These are phyloP conservation scores for Tolypocladium album DNA, from an alignment of 2,329 filamentous ascomycete species.

Conservation along the genomic window DNA sequence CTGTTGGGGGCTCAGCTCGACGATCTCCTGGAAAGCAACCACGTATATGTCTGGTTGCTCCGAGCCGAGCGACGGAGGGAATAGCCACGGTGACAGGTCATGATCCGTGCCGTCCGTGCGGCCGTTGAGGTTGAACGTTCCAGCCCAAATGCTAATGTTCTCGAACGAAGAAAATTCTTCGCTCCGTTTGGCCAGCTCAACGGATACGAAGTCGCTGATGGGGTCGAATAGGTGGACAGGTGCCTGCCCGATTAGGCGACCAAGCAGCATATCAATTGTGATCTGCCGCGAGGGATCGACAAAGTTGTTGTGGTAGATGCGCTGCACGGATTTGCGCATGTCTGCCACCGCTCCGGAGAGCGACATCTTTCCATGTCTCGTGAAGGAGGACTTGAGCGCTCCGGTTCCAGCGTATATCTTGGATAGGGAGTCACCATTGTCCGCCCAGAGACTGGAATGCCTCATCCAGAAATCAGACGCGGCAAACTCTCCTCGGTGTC, in stretches of 20 bases:
- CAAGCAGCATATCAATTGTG: constrained; percentile 88
- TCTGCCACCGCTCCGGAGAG: constrained; percentile 90
- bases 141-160: constrained; percentile 70
- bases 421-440: constrained; percentile 89
- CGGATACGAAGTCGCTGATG: constrained; percentile 79
- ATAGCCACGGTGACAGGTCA: constrained; percentile 80
- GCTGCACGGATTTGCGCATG: constrained; percentile 83
- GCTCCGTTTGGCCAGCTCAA: constrained; percentile 58
- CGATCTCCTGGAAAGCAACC: constrained; percentile 94
- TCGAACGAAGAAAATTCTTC: constrained; percentile 67
- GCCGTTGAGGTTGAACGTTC: constrained; percentile 93
- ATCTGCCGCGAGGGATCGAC: constrained; percentile 86
- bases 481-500: constrained; percentile 58
- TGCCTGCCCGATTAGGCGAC: constrained; percentile 70
- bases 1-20: constrained; percentile 93
- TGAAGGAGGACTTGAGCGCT: constrained; percentile 91
- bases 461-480: constrained; percentile 80
- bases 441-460: constrained; percentile 90
- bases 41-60: constrained; percentile 76
- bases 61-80: constrained; percentile 45
- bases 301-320: constrained; percentile 97
- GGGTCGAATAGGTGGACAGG: constrained; percentile 86
- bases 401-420: constrained; percentile 96
- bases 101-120: constrained; percentile 65
- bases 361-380: constrained; percentile 90